A percentile compares a stretch with the other conserved stretches of the same genome.
These are phyloP conservation scores for Shiraia bambusicola DNA, from an alignment of 2,329 filamentous ascomycete species.

Conservation along the genomic window DNA sequence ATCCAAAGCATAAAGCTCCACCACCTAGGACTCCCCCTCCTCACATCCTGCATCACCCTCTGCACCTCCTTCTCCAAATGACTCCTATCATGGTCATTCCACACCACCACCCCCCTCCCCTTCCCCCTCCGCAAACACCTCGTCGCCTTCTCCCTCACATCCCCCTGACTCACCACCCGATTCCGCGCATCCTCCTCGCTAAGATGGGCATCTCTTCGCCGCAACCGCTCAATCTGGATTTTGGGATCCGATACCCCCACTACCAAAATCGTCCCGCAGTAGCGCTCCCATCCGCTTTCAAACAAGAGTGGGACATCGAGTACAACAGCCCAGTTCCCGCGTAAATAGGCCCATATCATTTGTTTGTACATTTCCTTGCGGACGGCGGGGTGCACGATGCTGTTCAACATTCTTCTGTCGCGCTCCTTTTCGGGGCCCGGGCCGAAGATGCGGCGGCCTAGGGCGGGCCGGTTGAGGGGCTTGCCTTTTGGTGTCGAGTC, in stretches of 20 bases:
- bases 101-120: slow-evolving; percentile 74
- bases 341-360: slow-evolving; percentile 71
- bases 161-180: slow-evolving; percentile 80
- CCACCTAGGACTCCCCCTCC: slow-evolving; percentile 69
- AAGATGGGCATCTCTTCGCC: slow-evolving; percentile 74
- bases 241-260: slow-evolving; percentile 79
- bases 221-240: slow-evolving; percentile 78
- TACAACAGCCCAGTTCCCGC: slow-evolving; percentile 83
- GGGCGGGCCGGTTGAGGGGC: slow-evolving; percentile 80
- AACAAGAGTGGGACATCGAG: slow-evolving; percentile 91
- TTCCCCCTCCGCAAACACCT: slow-evolving; percentile 67
- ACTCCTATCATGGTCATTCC: slow-evolving; percentile 79
- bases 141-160: slow-evolving; percentile 79
- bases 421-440: slow-evolving; percentile 66
- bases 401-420: slow-evolving; percentile 78
- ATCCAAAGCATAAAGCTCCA: slow-evolving; percentile 73
- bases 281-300: slow-evolving; percentile 79
- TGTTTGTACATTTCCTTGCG: slow-evolving; percentile 76
- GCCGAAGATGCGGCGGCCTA: slow-evolving; percentile 86
- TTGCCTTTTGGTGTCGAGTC: slow-evolving; percentile 61
- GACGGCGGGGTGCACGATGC: slow-evolving; percentile 91
- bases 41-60: slow-evolving; percentile 65
- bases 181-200: slow-evolving; percentile 84
- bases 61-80: slow-evolving; percentile 69
- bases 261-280: slow-evolving; percentile 83